Evolutionary conservation across 2,329 filamentous ascomycete genomes (phyloP), one percentile per base, ranked within the genome.

Genomic region (Dendryphion nanum): DNA sequence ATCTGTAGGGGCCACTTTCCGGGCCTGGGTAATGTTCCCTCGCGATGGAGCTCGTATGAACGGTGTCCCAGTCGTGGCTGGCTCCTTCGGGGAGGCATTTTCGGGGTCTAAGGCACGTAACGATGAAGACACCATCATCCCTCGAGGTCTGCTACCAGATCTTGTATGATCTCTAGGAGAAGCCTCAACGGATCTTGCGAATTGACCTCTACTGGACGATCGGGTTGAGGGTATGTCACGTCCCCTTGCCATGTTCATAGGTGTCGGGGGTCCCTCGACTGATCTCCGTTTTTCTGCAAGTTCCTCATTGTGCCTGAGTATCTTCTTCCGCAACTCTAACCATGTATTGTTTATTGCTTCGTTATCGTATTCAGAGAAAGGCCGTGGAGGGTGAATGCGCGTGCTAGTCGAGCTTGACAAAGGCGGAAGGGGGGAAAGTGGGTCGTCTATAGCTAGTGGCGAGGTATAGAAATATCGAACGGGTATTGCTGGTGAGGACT

Each of bases 381-480:
- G 88, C 30, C 86, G 81, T 6, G 89, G 79, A 32, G 81, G 78
- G 23, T 77, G 74, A 51, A 77, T 82, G 21, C 74, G 66, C 12
- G 74, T 59, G 35, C 60, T 64, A 39, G 69, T 62, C 33, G 61
- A 38, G 19, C 64, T 63, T 16, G 67, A 83, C 68, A 61, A 73
- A 46, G 62, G 76, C 61, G 63, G 80, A 57, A 68, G 75, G 64
- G 84, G 78, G 7, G 85, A 88, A n/a, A 95, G 75, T 17, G 88
- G 88, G 57, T 95, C 89, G 57, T 95, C 89, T 58, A 95, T 89
- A 19, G 89, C 84, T 34, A 91, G 77, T 10, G 82, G 73, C 8
- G 89, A 93, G 12, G 82, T 78, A 65, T 95, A 95, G 67, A 95
- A 95, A 70, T 89, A 95, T 33, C 66, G 66, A 21, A 62, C 57